Evolutionary conservation across 305 asterid genomes (phyloP), one percentile per base, ranked within the genome.

Genomic region (Ilex paraguariensis): DNA sequence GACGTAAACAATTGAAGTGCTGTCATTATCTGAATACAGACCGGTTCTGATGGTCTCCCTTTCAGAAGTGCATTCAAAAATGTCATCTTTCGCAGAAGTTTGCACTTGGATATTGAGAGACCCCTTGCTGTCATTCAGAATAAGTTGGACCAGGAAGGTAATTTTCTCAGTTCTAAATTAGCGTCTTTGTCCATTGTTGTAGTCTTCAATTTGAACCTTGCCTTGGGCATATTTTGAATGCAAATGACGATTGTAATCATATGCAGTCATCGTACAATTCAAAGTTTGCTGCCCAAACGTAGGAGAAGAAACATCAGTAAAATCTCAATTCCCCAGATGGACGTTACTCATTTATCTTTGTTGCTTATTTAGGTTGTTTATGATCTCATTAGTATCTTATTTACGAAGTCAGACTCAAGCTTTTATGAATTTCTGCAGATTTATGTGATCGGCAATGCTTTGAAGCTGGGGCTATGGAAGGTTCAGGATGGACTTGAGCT

Each of bases 51-150:
- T 70, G 87, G 74, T 71, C 79, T 93, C 61, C 86, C 96, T 56
- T 83, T 86, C 66, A 83, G 76, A 74, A 93, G 97, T 81, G 99
- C 97, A 70, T 93, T 93, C 66, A 90, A 87, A 78, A 68, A 90
- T 73, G 97, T 84, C 68, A 90, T 93, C 70, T 93, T 86, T 75
- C 75, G 78, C 36, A 70, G 63, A 56, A 81, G 79, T 74, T 70
- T 74, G 84, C 72, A 57, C 60, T 75, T 77, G 10, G 73, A 71
- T 45, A 71, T 74, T 39, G 87, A 86, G 69, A 82, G 66, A 68
- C 77, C 89, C 64, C 75, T 57, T 28, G 90, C 77, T 59, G 67
- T 74, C 49, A 70, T 56, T 75, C 75, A 66, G 52, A 74, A 60
- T 66, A 73, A 69, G 56, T 58, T 65, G 73, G 81, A 80, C 56